Evolutionary conservation across 257 asterid genomes (phyloP).

Genomic region (Handroanthus guayacan): DNA sequence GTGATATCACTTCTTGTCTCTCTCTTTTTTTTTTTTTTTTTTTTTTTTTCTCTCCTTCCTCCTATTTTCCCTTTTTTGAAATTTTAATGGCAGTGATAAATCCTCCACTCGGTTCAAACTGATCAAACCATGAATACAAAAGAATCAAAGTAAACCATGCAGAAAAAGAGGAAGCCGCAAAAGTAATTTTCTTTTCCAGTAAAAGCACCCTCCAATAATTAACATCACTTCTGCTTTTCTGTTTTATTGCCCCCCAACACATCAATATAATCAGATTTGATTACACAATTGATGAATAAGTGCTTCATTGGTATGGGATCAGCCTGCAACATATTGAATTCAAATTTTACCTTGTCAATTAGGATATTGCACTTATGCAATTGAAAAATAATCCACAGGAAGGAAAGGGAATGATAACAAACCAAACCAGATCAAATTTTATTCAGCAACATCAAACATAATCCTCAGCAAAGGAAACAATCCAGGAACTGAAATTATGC

Average conservation of each 20-base stretch:
- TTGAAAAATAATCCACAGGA: background rate
- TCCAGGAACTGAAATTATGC: background rate
- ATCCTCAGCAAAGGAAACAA: background rate
- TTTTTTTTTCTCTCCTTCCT: background rate
- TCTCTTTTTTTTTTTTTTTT: background rate
- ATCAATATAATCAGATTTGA: too few species aligned
- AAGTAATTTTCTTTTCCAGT: too few species aligned
- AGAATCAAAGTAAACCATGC: background rate
- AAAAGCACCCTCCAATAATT: too few species aligned
- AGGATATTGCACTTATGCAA: background rate
- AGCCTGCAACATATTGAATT: background rate
- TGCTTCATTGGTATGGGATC: background rate
- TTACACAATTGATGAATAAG: too few species aligned
- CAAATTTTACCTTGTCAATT: background rate
- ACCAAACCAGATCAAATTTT: background rate
- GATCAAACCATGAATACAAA: background rate
- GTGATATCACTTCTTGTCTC: too few species aligned
- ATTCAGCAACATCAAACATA: slow-evolving; percentile 20
- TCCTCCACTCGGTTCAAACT: background rate
- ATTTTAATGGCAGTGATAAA: background rate
- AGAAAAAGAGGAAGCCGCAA: background rate
- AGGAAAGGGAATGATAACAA: background rate
- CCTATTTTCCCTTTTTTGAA: too few species aligned
- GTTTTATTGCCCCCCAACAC: too few species aligned
- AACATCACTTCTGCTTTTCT: too few species aligned